These are phyloP conservation scores for Microstroma glucosiphilum DNA, from an alignment of 1,284 basidiomycete genomes.

Conservation along the genomic window DNA sequence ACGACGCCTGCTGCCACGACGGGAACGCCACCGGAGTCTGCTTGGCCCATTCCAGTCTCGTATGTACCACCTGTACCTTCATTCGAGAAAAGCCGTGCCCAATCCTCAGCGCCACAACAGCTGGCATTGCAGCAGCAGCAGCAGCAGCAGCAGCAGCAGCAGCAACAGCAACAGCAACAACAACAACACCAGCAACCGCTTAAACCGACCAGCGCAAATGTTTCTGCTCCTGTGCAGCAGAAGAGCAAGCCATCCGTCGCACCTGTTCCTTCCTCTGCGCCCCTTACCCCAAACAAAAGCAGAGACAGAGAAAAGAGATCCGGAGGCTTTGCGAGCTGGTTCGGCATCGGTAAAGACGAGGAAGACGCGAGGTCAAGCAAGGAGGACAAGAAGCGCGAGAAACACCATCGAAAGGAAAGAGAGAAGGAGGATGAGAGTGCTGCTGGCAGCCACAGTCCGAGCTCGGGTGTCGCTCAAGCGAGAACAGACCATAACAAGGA, in stretches of 20 bases:
- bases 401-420: constrained; percentile 33
- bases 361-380: constrained; percentile 36
- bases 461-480: not conserved
- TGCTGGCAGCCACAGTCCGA: not conserved
- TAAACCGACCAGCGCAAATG: no score
- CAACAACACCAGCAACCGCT: not conserved
- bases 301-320: constrained; percentile 42
- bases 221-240: not conserved
- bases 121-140: not conserved
- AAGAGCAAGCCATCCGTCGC: constrained; percentile 4
- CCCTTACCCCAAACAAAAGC: constrained; percentile 12
- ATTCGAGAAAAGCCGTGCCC: constrained; percentile 29
- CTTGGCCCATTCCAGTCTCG: constrained; percentile 28
- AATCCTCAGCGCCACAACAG: constrained; percentile 14
- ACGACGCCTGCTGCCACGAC: not conserved
- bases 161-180: not conserved
- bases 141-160: constrained; percentile 5
- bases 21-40: constrained; percentile 10
- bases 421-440: constrained; percentile 14
- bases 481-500: constrained; percentile 13
- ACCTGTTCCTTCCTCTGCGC: constrained; percentile 9
- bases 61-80: constrained; percentile 30
- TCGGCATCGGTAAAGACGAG: constrained; percentile 44
- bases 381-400: constrained; percentile 27
- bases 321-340: constrained; percentile 44